phyloP scores from a whole-genome alignment of 1,139 yeast genomes.

The Lodderomyces jiufengensis region DNA sequence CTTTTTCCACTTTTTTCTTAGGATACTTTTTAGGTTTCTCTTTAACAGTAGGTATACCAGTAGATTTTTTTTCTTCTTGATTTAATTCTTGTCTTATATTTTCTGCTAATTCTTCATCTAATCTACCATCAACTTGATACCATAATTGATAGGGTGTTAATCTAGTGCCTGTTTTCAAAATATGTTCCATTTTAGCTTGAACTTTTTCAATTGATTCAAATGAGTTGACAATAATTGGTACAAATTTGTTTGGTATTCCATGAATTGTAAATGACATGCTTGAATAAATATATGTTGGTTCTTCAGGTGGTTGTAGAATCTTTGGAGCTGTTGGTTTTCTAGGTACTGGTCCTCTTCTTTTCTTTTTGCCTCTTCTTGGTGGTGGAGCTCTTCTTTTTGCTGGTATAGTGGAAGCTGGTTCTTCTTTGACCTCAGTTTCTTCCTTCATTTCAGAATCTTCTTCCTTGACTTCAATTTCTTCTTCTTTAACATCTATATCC shows the following conservation, averaged over 20 bases:
- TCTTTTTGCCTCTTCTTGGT: constrained; percentile 21
- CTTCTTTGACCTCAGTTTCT: constrained; percentile 2
- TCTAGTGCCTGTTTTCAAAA: constrained; percentile 59
- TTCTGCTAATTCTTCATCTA: constrained; percentile 59
- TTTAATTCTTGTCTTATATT: constrained; percentile 37
- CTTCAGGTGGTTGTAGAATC: constrained; percentile 27
- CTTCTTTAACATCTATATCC: constrained; percentile 8
- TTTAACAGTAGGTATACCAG: constrained; percentile 26
- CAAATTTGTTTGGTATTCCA: constrained; percentile 61
- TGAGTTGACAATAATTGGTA: constrained; percentile 69
- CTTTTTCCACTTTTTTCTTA: constrained; percentile 32
- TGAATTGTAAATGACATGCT: constrained; percentile 63
- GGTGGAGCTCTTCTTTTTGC: constrained; percentile 20
- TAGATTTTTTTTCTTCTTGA: constrained; percentile 43
- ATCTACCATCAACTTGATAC: constrained; percentile 81
- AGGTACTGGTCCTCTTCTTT: constrained; percentile 19
- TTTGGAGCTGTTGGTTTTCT: constrained; percentile 22
- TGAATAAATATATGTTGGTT: constrained; percentile 48
- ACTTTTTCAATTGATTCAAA: constrained; percentile 57
- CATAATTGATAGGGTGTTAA: constrained; percentile 65
- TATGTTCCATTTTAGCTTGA: constrained; percentile 56
- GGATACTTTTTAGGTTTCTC: constrained; percentile 13
- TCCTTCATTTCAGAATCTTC: constrained; percentile 1
- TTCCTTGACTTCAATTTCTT: constrained; percentile 1
- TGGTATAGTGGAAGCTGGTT: constrained; percentile 5